phyloP scores from a whole-genome alignment of 768 basidiomycete species.

The Lactifluus volemus region DNA sequence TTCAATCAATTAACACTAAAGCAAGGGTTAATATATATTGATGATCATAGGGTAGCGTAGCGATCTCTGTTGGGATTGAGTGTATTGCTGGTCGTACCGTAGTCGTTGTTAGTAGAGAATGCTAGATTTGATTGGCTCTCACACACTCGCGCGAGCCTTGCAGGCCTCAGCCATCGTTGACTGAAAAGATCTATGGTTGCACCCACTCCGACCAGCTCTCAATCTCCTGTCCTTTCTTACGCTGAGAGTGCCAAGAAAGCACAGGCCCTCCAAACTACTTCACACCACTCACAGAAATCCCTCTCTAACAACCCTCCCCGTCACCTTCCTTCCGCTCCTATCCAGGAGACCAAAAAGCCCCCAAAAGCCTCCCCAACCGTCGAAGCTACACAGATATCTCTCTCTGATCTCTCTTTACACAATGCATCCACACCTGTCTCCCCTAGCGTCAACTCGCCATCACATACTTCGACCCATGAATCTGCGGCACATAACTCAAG shows the following conservation, averaged over 20 bases:
- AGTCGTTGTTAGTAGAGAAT: too few relatives aligned
- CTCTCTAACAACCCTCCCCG: slow-evolving; percentile 10
- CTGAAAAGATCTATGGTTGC: slow-evolving; percentile 25
- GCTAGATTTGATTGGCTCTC: slow-evolving; percentile 11
- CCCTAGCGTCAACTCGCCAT: background rate
- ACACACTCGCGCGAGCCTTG: slow-evolving; percentile 7
- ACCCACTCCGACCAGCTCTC: slow-evolving; percentile 24
- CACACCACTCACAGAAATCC: slow-evolving; percentile 12
- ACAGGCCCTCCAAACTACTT: slow-evolving; percentile 25
- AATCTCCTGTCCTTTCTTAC: slow-evolving; percentile 44
- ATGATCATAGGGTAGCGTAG: too few relatives aligned
- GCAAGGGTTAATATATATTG: too few relatives aligned
- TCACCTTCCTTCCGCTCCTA: slow-evolving; percentile 2
- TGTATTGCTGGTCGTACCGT: too few relatives aligned
- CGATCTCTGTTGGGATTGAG: too few relatives aligned
- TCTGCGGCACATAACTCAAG: background rate
- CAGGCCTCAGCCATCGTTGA: slow-evolving; percentile 21
- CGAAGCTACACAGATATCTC: slow-evolving; percentile 2
- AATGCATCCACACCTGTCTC: slow-evolving; percentile 1
- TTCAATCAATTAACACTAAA: too few relatives aligned
- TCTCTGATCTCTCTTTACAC: slow-evolving; percentile 4
- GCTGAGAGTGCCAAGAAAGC: slow-evolving; percentile 33
- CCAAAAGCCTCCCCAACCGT: background rate
- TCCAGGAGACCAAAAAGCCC: slow-evolving; percentile 1
- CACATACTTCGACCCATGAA: slow-evolving; percentile 1